phyloP scores from a whole-genome alignment of 2,329 filamentous ascomycete genomes.

The Endothia cerciana region DNA sequence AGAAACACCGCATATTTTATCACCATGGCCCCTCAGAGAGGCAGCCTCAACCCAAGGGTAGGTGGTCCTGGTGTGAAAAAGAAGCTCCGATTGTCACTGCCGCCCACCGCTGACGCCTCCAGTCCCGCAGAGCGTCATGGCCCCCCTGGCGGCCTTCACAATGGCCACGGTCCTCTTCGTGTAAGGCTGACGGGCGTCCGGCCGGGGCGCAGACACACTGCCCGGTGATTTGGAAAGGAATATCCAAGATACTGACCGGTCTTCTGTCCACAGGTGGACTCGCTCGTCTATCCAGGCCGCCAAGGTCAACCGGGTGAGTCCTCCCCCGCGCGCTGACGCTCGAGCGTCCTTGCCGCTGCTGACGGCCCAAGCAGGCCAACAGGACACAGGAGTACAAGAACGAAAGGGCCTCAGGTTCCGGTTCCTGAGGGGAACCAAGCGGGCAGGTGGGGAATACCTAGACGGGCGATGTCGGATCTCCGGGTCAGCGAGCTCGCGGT shows the following conservation, averaged over 20 bases:
- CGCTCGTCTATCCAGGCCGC: conserved; percentile 29
- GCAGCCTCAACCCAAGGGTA: conserved; percentile 25
- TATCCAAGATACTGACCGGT: background rate
- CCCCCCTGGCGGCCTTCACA: conserved; percentile 27
- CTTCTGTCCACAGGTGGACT: conserved; percentile 16
- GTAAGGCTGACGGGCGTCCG: background rate
- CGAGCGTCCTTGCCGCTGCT: background rate
- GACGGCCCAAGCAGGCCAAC: conserved; percentile 15
- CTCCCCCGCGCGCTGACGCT: background rate
- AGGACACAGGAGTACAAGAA: conserved; percentile 19
- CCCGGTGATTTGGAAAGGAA: background rate
- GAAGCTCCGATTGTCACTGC: background rate
- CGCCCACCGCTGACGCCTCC: background rate
- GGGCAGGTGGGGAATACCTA: too few relatives aligned
- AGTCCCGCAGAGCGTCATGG: conserved; percentile 24
- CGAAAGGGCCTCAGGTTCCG: conserved; percentile 1
- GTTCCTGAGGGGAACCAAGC: background rate
- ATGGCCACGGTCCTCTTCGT: conserved; percentile 28
- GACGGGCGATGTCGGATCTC: background rate
- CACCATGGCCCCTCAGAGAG: conserved; percentile 25
- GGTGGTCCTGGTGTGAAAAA: background rate
- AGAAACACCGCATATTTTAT: background rate
- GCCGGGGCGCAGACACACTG: background rate
- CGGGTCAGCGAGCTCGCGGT: too few relatives aligned
- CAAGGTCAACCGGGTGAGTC: conserved; percentile 28